Evolutionary conservation across 176 grass and related monocot genomes (phyloP), one percentile per base, ranked within the genome.

Genomic region (Raddia distichophylla): DNA sequence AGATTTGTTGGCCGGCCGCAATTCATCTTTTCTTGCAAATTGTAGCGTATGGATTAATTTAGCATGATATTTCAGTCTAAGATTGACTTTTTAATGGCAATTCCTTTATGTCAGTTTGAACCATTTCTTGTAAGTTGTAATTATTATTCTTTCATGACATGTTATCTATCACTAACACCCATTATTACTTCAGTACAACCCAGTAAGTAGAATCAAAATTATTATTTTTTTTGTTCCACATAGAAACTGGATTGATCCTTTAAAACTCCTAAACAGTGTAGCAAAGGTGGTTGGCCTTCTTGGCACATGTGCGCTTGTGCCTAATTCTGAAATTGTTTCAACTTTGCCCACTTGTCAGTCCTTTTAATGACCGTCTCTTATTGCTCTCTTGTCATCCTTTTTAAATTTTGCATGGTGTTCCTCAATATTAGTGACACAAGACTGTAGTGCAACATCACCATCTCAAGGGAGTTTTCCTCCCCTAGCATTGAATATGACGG

Each of bases 1-100:
- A 20, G 78, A 76, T 69, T 64, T 85, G 56, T 80, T 84, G 46
- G 8, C 15, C 57, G 1, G 69, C 80, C 76, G 53, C 62, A 13
- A 6, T 48, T 84, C 63, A 47, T 75, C 16, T 56, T 75, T 68
- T 32, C 49, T 40, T 70, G 47, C 6, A 12, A 80, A 55, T 62
- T 43, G 10, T 80, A 62, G 55, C 35, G 47, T 17, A 19, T 89
- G 45, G 44, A 62, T 47, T 80, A 19, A 10, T 58, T 89, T 75
- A 6, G 5, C 34, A 50, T 42, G 10, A 42, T 60, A 27, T 64
- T 51, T 73, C n/a, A 45, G 7, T 7, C 19, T 22, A 53, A 47
- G 54, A 3, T 13, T 27, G 49, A 20, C 7, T 9, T 16, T 72
- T 43, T 43, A 43, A 3, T 48, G 18, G 3, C 42, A 71, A 57